Evolutionary conservation across 768 basidiomycete genomes (phyloP).

Genomic region (Agaricus bisporus): DNA sequence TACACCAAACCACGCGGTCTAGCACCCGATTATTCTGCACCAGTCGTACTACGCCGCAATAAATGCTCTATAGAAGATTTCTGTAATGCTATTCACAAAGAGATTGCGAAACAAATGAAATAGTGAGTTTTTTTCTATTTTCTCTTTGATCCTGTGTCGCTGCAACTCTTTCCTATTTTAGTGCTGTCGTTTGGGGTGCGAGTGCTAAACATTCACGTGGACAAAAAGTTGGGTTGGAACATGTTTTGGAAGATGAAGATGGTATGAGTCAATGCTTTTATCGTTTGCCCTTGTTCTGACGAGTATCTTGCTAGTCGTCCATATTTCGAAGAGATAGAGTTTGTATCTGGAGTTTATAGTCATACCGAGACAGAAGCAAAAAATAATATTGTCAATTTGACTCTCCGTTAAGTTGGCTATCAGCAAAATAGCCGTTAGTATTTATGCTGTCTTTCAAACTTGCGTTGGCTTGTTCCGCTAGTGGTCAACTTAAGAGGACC

Average conservation of each 20-base stretch:
- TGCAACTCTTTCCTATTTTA: conserved; percentile 19
- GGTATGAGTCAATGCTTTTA: conserved; percentile 69
- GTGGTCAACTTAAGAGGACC: no score
- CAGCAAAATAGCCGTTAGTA: no score
- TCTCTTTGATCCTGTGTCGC: not conserved
- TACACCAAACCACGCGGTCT: conserved; percentile 95
- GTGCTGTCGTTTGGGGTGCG: conserved; percentile 91
- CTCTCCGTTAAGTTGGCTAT: no score
- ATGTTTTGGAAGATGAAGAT: conserved; percentile 84
- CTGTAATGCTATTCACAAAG: conserved; percentile 91
- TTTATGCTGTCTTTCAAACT: no score
- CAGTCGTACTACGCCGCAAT: conserved; percentile 77
- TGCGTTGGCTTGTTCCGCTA: no score
- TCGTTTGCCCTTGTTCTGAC: conserved; percentile 19
- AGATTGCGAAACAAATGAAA: conserved; percentile 97
- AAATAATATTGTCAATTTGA: no score
- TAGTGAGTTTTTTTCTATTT: conserved; percentile 48
- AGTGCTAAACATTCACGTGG: conserved; percentile 97
- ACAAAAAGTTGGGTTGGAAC: conserved; percentile 90
- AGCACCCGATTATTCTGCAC: conserved; percentile 83
- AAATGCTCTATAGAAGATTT: conserved; percentile 79
- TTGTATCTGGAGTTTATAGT: not conserved
- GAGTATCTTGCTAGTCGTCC: conserved; percentile 13
- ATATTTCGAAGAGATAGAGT: conserved; percentile 36
- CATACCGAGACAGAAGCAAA: no score